Conservation (phyloP, 1,284 basidiomycete species). For the Amylostereum areolatum region DNA sequence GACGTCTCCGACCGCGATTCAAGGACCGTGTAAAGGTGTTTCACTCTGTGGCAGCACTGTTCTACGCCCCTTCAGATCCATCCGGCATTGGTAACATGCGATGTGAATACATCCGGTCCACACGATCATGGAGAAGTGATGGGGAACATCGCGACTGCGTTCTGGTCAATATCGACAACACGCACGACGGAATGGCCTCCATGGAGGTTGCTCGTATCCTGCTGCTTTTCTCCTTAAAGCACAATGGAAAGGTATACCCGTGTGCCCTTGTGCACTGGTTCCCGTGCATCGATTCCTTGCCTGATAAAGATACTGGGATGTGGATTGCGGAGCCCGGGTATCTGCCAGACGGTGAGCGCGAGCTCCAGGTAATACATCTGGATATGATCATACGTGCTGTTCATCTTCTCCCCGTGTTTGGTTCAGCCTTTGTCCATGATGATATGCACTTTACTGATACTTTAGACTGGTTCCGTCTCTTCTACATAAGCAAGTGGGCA, state of each 20-base stretch:
- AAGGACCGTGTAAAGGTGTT: neutral
- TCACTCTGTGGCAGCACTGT: constrained; percentile 5
- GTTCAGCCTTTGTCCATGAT: neutral
- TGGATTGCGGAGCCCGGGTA: neutral
- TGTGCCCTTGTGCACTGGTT: neutral
- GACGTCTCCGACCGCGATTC: neutral
- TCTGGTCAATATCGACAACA: neutral
- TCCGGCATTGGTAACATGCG: constrained; percentile 6
- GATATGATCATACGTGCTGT: neutral
- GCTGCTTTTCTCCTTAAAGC: neutral
- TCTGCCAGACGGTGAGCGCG: too few relatives aligned
- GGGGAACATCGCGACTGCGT: neutral
- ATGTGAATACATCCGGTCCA: constrained; percentile 7
- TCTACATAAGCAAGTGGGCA: neutral
- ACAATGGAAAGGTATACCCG: neutral
- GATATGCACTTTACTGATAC: neutral
- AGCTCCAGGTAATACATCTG: neutral
- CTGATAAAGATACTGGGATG: neutral
- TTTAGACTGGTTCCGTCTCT: neutral
- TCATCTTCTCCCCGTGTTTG: neutral
- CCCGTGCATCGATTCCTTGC: neutral
- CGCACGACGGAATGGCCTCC: neutral
- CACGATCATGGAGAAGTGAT: constrained; percentile 3
- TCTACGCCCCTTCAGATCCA: constrained; percentile 9
- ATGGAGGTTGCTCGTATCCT: neutral